These are phyloP conservation scores for Candida methanosorbosa DNA, from an alignment of 805 yeast genomes.

Conservation along the genomic window DNA sequence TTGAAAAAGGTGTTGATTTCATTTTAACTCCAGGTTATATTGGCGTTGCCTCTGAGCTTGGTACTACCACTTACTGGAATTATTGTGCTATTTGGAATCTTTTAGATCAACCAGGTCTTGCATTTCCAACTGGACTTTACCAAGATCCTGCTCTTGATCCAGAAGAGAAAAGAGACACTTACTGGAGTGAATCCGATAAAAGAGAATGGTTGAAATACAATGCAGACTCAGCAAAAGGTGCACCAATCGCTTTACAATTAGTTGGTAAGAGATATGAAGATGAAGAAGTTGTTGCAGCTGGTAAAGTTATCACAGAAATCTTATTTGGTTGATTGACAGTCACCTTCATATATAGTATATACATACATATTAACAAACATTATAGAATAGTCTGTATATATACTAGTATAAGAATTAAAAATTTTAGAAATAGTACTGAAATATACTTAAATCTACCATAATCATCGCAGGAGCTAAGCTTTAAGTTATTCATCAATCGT, in stretches of 20 bases:
- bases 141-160: constrained; percentile 44
- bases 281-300: constrained; percentile 39
- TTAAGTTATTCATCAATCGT: too few relatives aligned
- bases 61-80: constrained; percentile 63
- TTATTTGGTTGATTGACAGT: too few relatives aligned
- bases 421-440: too few relatives aligned
- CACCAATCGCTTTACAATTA: constrained; percentile 49
- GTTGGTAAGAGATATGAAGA: constrained; percentile 46
- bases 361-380: neutral
- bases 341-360: too few relatives aligned
- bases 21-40: constrained; percentile 60
- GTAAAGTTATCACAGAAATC: constrained; percentile 20
- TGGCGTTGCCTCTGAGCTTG: constrained; percentile 47
- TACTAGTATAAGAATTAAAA: too few relatives aligned
- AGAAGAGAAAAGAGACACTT: constrained; percentile 31
- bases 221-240: constrained; percentile 39
- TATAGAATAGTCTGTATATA: too few relatives aligned
- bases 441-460: too few relatives aligned
- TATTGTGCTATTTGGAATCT: constrained; percentile 70
- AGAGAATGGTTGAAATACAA: constrained; percentile 38
- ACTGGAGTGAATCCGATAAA: constrained; percentile 38
- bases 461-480: too few relatives aligned
- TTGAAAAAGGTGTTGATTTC: constrained; percentile 50
- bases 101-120: constrained; percentile 61
- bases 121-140: constrained; percentile 51